Percentiles rank a stretch among this genome's conserved stretches.
phyloP scores from a whole-genome alignment of 768 basidiomycete species.

The Calocera cornea region DNA sequence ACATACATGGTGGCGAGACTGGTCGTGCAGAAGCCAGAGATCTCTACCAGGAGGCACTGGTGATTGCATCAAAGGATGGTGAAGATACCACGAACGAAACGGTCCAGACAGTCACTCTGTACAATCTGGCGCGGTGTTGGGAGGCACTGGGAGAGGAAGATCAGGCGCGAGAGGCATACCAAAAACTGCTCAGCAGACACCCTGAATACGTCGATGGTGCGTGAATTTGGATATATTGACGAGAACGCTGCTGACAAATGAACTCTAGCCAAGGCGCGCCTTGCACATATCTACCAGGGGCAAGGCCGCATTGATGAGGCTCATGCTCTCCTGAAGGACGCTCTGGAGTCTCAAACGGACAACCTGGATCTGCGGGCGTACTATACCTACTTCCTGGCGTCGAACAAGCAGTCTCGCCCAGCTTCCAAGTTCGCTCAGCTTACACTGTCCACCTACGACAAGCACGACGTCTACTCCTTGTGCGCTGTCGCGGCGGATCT shows the following conservation, averaged over 20 bases:
- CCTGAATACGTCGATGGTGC: conserved; percentile 92
- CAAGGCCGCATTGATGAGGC: conserved; percentile 66
- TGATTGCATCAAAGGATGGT: conserved; percentile 31
- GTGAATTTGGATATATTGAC: conserved; percentile 20
- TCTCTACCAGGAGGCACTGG: conserved; percentile 65
- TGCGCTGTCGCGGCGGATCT: conserved; percentile 80
- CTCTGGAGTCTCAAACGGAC: conserved; percentile 57
- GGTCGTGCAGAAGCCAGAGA: conserved; percentile 37
- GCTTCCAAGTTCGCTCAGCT: conserved; percentile 84
- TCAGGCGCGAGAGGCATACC: conserved; percentile 73
- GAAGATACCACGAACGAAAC: conserved; percentile 40
- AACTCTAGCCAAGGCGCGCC: conserved; percentile 73
- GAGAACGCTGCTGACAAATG: background rate
- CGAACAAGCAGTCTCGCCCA: conserved; percentile 42
- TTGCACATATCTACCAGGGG: conserved; percentile 62
- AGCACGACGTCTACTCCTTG: conserved; percentile 79
- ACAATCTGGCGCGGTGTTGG: conserved; percentile 83
- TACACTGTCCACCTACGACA: conserved; percentile 74
- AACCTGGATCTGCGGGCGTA: conserved; percentile 84
- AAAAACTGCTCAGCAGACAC: conserved; percentile 74
- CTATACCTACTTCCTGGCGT: conserved; percentile 86
- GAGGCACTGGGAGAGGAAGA: conserved; percentile 66
- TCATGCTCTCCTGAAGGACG: conserved; percentile 80
- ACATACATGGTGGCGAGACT: conserved; percentile 43
- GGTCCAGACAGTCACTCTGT: conserved; percentile 72